phyloP scores from a whole-genome alignment of 352 stramenopile species.

The Phytophthora citricola region DNA sequence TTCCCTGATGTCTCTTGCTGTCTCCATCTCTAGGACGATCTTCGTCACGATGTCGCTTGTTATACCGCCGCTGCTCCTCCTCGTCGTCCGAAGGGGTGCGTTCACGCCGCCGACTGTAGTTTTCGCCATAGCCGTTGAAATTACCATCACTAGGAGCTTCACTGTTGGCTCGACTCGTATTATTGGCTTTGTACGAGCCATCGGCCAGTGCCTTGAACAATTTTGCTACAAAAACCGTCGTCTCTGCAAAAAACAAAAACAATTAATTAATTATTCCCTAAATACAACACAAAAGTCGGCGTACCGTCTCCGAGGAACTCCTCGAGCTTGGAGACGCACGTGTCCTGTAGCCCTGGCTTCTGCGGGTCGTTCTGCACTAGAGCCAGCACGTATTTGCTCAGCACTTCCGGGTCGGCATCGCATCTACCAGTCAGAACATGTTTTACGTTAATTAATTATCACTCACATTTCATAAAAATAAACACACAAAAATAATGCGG shows the following conservation, averaged over 20 bases:
- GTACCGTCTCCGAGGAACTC: conserved; percentile 88
- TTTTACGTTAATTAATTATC: conserved; percentile 1
- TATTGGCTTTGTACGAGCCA: conserved; percentile 59
- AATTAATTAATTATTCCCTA: conserved; percentile 1
- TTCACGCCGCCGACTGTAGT: conserved; percentile 42
- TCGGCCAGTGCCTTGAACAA: conserved; percentile 74
- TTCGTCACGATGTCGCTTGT: conserved; percentile 70
- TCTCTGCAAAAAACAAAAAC: conserved; percentile 51
- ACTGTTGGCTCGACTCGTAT: conserved; percentile 15
- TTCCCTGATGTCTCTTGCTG: conserved; percentile 42
- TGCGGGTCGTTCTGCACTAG: conserved; percentile 85
- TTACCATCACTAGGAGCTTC: conserved; percentile 15
- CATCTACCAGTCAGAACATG: conserved; percentile 48
- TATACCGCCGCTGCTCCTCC: conserved; percentile 58
- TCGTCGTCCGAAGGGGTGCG: conserved; percentile 58
- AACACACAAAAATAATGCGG: neutral
- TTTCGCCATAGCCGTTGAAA: conserved; percentile 29
- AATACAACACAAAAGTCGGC: conserved; percentile 7
- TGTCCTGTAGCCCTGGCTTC: conserved; percentile 73
- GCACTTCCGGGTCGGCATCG: conserved; percentile 84
- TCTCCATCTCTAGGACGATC: conserved; percentile 46
- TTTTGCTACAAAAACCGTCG: conserved; percentile 68
- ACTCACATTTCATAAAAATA: conserved; percentile 4
- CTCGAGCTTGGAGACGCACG: conserved; percentile 78
- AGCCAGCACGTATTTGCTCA: conserved; percentile 90